phyloP scores from a whole-genome alignment of 1,284 basidiomycete genomes.

The Termitomyces sp. region DNA sequence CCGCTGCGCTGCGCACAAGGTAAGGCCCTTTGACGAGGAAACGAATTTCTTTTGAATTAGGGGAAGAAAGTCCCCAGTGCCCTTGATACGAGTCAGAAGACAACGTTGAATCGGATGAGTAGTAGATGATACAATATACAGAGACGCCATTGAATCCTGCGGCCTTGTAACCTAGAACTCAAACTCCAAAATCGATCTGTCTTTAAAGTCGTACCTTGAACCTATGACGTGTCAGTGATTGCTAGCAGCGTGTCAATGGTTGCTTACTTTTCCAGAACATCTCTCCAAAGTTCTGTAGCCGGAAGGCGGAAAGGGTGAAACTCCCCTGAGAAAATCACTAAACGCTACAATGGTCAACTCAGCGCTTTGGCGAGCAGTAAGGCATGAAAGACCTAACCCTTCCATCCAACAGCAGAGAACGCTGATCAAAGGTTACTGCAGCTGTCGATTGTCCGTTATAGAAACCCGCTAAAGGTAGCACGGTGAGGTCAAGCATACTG shows the following conservation, averaged over 20 bases:
- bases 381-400: constrained; percentile 24
- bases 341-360: constrained; percentile 20
- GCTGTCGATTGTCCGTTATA: constrained; percentile 35
- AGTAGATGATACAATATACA: constrained; percentile 30
- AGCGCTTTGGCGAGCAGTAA: not conserved
- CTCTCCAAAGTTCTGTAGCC: constrained; percentile 42
- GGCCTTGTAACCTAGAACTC: constrained; percentile 24
- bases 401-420: constrained; percentile 39
- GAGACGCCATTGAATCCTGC: constrained; percentile 46
- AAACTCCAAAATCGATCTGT: not conserved
- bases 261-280: constrained; percentile 36
- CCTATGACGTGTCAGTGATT: constrained; percentile 16
- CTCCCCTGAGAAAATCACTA: constrained; percentile 40
- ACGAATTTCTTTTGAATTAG: constrained; percentile 26
- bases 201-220: constrained; percentile 22
- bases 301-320: constrained; percentile 47
- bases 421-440: constrained; percentile 38
- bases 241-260: not conserved
- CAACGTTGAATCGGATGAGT: not conserved
- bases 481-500: not conserved
- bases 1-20: constrained; percentile 39
- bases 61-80: constrained; percentile 44
- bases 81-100: constrained; percentile 17
- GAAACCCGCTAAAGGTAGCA: constrained; percentile 25
- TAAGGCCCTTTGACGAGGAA: constrained; percentile 43